Evolutionary conservation across 2,329 filamentous ascomycete species (phyloP).

Genomic region (Aureobasidium lini): DNA sequence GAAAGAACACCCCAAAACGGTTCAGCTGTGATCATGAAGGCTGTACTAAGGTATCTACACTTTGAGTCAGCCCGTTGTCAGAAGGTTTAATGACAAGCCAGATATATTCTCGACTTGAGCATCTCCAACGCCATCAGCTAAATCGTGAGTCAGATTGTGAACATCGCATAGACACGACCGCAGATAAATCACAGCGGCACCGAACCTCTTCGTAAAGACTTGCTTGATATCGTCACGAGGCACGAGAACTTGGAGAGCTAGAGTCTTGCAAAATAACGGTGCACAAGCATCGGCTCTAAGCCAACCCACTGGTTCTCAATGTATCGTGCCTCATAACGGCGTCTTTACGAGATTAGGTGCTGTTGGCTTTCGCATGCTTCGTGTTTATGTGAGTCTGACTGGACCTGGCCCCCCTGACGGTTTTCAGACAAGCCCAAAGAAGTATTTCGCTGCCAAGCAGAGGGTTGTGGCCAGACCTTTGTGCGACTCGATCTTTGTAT

Average conservation of each 20-base stretch:
- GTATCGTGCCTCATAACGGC: too few relatives aligned
- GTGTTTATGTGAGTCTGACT: too few relatives aligned
- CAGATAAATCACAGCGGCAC: too few relatives aligned
- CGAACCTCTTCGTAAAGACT: too few relatives aligned
- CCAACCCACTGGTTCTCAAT: too few relatives aligned
- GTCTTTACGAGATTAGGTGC: too few relatives aligned
- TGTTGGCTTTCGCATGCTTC: too few relatives aligned
- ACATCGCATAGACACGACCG: neutral
- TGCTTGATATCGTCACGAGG: too few relatives aligned
- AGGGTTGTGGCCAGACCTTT: constrained; percentile 82
- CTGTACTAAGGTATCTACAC: constrained; percentile 54
- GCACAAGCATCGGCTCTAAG: too few relatives aligned
- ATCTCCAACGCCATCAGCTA: constrained; percentile 86
- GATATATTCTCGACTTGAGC: constrained; percentile 88
- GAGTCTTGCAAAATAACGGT: too few relatives aligned
- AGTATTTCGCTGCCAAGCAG: constrained; percentile 84
- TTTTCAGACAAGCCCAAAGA: constrained; percentile 76
- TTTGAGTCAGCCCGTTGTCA: neutral
- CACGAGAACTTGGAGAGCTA: too few relatives aligned
- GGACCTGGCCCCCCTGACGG: constrained; percentile 12
- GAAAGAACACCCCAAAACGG: constrained; percentile 69
- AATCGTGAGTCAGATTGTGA: constrained; percentile 57
- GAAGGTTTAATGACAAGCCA: constrained; percentile 30
- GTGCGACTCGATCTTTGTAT: constrained; percentile 86
- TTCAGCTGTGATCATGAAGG: constrained; percentile 65